Conservation (phyloP, 2,329 filamentous ascomycete genomes). For the Paraconiothyrium brasiliense region DNA sequence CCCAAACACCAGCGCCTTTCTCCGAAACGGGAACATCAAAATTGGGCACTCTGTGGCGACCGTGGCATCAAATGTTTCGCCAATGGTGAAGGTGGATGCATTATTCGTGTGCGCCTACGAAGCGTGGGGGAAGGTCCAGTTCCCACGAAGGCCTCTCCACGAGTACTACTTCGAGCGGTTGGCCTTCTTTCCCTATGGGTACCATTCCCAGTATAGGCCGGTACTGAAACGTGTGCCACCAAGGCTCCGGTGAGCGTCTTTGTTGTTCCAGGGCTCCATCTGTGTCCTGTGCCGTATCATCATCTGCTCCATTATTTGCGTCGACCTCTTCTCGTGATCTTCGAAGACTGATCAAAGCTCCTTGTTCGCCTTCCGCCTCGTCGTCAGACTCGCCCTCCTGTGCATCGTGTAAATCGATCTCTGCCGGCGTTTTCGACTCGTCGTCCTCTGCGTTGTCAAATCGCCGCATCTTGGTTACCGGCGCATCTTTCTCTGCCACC, state of each 20-base stretch:
- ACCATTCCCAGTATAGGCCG: conserved; percentile 85
- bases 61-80: neutral
- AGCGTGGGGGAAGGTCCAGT: conserved; percentile 77
- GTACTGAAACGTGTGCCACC: conserved; percentile 93
- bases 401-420: conserved; percentile 40
- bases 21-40: conserved; percentile 9
- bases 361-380: conserved; percentile 45
- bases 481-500: conserved; percentile 57
- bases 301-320: conserved; percentile 21
- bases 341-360: conserved; percentile 38
- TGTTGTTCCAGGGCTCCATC: conserved; percentile 32
- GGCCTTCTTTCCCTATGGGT: conserved; percentile 59
- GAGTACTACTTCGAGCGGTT: conserved; percentile 78
- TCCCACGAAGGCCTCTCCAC: conserved; percentile 89
- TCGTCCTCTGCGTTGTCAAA: conserved; percentile 52
- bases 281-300: conserved; percentile 24
- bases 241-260: conserved; percentile 43
- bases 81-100: neutral
- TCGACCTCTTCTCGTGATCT: conserved; percentile 34
- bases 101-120: conserved; percentile 49
- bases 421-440: conserved; percentile 31
- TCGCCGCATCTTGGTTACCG: conserved; percentile 60
- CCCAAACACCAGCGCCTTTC: conserved; percentile 6
- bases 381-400: conserved; percentile 38
- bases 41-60: neutral